These are phyloP conservation scores for Pelargonium australe DNA, from an alignment of 441 rosid genomes.

Conservation along the genomic window DNA sequence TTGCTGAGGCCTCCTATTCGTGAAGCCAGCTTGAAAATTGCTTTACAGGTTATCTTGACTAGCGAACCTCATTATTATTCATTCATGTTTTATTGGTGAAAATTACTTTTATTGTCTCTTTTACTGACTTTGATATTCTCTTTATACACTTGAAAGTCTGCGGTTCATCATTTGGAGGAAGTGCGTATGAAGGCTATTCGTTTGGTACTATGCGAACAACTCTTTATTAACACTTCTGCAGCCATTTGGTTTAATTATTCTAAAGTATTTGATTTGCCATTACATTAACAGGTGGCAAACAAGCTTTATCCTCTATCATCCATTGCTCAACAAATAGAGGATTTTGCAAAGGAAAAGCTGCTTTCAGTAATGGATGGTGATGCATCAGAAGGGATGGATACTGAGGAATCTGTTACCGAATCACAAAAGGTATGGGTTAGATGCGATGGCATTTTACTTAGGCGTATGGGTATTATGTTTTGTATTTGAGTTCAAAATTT, in stretches of 20 bases:
- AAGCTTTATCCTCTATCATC: constrained; percentile 76
- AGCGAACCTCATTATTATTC: constrained; percentile 1
- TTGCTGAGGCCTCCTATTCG: constrained; percentile 81
- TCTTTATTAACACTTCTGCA: constrained; percentile 20
- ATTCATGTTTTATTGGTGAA: constrained; percentile 3
- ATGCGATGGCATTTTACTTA: constrained; percentile 12
- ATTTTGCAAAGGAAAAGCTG: constrained; percentile 69
- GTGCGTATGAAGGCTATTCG: constrained; percentile 99
- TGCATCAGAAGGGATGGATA: constrained; percentile 37
- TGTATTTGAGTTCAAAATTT: background rate
- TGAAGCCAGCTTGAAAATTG: constrained; percentile 77
- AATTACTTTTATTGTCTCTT: constrained; percentile 10
- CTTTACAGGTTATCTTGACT: constrained; percentile 65
- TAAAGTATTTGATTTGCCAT: constrained; percentile 24
- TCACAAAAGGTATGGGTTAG: constrained; percentile 47
- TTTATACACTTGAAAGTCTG: constrained; percentile 50
- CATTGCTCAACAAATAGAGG: constrained; percentile 79
- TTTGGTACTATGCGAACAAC: constrained; percentile 49
- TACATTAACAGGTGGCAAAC: constrained; percentile 78
- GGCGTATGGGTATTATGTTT: constrained; percentile 4
- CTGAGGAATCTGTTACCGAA: constrained; percentile 42
- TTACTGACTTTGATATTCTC: constrained; percentile 23
- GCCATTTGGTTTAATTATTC: constrained; percentile 18
- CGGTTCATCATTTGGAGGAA: constrained; percentile 93
- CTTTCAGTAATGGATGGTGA: constrained; percentile 45